Base-by-base conservation (phyloP, 2,329 filamentous ascomycete species). In the Pseudogymnoascus sp. region DNA sequence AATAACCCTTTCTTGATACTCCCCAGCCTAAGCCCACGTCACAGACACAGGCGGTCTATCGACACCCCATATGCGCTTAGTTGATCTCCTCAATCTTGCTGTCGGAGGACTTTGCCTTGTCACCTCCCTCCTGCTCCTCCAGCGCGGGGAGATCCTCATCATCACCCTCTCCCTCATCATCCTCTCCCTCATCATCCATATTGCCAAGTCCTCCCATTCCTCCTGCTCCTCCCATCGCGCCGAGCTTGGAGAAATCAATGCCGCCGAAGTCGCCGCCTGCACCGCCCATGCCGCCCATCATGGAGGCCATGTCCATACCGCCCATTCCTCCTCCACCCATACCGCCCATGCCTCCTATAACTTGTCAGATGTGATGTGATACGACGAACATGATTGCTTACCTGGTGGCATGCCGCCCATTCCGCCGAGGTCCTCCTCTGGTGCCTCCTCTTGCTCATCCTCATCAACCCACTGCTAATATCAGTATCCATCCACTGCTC, bases 211-310 rank as follows among this genome's bases (percentile, higher is more conserved):
- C 74, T 60, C 71, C 73, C 62, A 71, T 71, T 54, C 74, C 75
- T 51, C 71, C 73, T 61, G 71, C 71, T 57, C 81, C 85, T 31
- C 77, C 80, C 48, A 77, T 79, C 60, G 78, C 88, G 68, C 87
- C 88, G 67, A 96, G 88, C 83, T 96, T 96, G 73, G 90, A 95
- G 86, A 96, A 96, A 79, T 96, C 92, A 75, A 96, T 95, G 72
- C 90, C 90, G 72, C 90, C 87, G 69, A 95, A 91, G 77, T 92
- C 90, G 69, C 86, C 87, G 67, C 85, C 84, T 48, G 63, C 67
- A 54, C 69, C 70, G 23, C 68, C 70, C 66, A 71, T 71, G 36
- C 78, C 73, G 37, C 73, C 72, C 72, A 75, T 73, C 73, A 75
- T 74, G 43, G 70, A 72, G 63, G 70, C 69, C 73, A 75, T 74